Conservation (phyloP, 2,329 filamentous ascomycete species). For the Scedosporium aurantiacum region DNA sequence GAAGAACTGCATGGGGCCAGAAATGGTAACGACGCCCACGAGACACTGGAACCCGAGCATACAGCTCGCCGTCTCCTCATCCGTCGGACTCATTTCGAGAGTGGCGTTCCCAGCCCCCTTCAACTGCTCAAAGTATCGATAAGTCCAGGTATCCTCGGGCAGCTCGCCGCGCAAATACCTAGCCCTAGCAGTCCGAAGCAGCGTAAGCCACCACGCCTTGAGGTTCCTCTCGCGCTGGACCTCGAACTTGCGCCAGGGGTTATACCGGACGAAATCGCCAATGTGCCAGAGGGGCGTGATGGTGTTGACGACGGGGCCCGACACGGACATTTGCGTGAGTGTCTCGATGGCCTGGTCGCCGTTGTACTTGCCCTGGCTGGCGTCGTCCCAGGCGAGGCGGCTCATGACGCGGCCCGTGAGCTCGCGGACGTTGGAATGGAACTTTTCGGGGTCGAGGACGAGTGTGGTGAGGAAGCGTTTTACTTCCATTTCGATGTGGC, state of each 20-base stretch:
- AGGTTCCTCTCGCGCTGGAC: conserved; percentile 29
- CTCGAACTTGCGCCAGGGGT: conserved; percentile 38
- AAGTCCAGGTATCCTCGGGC: conserved; percentile 34
- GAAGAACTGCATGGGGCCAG: conserved; percentile 38
- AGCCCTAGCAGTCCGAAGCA: conserved; percentile 28
- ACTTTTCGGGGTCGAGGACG: conserved; percentile 32
- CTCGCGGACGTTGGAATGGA: conserved; percentile 34
- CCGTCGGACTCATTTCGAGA: conserved; percentile 28
- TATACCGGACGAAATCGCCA: conserved; percentile 24
- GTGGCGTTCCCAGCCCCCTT: conserved; percentile 25
- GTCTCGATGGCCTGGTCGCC: conserved; percentile 35
- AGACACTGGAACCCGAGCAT: conserved; percentile 42
- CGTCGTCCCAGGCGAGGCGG: conserved; percentile 37
- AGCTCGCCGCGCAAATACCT: conserved; percentile 28
- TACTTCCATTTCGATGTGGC: conserved; percentile 35
- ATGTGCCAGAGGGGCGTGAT: conserved; percentile 36
- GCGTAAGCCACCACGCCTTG: conserved; percentile 33
- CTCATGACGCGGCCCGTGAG: conserved; percentile 40
- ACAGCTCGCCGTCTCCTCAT: conserved; percentile 36
- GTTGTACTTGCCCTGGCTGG: conserved; percentile 31
- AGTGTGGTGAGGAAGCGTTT: conserved; percentile 34
- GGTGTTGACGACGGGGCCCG: conserved; percentile 38
- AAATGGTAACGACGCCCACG: conserved; percentile 38
- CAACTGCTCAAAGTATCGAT: conserved; percentile 35
- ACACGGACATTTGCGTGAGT: conserved; percentile 40